These are phyloP conservation scores for Flaveria robusta DNA, from an alignment of 129 eudicot species.

Conservation along the genomic window DNA sequence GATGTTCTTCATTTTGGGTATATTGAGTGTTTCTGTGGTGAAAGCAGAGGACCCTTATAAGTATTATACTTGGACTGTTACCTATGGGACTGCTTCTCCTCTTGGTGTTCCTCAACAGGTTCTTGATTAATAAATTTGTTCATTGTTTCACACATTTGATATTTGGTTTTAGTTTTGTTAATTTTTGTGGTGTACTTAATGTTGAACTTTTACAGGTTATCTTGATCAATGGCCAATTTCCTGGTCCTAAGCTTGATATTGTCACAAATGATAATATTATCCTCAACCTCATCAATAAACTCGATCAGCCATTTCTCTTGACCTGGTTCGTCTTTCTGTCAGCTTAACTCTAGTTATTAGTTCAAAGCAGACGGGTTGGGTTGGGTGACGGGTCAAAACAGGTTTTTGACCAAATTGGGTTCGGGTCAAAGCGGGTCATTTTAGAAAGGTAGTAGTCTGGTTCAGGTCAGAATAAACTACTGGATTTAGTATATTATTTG, in stretches of 20 bases:
- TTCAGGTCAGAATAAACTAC: background rate
- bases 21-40: slow-evolving; percentile 48
- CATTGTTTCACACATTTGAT: background rate
- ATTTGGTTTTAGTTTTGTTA: background rate
- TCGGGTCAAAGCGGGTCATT: background rate
- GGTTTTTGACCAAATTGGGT: background rate
- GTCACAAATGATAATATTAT: slow-evolving; percentile 84
- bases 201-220: slow-evolving; percentile 59
- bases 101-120: slow-evolving; percentile 96
- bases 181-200: background rate
- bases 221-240: slow-evolving; percentile 93
- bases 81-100: slow-evolving; percentile 89
- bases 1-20: slow-evolving; percentile 42
- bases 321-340: slow-evolving; percentile 71
- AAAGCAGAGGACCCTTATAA: slow-evolving; percentile 85
- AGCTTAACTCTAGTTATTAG: background rate
- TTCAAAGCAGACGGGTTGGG: background rate
- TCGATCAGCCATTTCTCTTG: slow-evolving; percentile 83
- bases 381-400: background rate
- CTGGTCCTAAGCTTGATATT: slow-evolving; percentile 83
- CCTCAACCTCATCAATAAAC: slow-evolving; percentile 67
- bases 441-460: background rate
- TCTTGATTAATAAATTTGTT: background rate
- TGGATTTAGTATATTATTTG: too few relatives aligned
- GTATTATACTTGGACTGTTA: slow-evolving; percentile 88